Percentiles rank a stretch among this genome's conserved stretches.
Conservation (phyloP, 805 yeast genomes). For the Diddensiella santjacobensis region DNA sequence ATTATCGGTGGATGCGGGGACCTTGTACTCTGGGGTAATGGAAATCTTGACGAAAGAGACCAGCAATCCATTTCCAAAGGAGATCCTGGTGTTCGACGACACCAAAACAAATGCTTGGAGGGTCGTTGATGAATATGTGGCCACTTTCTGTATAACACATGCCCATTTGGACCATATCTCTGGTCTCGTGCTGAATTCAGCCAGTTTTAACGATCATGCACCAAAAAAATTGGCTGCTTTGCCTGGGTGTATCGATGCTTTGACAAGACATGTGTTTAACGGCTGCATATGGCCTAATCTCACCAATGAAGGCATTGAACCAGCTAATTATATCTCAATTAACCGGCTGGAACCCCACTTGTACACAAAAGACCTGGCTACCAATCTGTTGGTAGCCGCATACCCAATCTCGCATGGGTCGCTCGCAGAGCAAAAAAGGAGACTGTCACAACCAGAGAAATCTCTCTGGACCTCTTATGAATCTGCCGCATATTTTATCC, state of each 20-base stretch:
- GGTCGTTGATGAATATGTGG: slow-evolving; percentile 26
- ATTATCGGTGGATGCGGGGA: slow-evolving; percentile 75
- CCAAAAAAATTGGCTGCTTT: slow-evolving; percentile 53
- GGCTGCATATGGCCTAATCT: slow-evolving; percentile 78
- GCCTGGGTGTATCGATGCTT: slow-evolving; percentile 46
- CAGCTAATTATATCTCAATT: slow-evolving; percentile 15
- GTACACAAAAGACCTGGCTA: slow-evolving; percentile 10
- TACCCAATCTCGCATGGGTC: slow-evolving; percentile 29
- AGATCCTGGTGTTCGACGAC: slow-evolving; percentile 4
- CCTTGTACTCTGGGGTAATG: slow-evolving; percentile 56
- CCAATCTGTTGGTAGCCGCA: slow-evolving; percentile 19
- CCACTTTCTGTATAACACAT: slow-evolving; percentile 55
- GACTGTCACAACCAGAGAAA: slow-evolving; percentile 2
- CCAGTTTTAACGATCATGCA: slow-evolving; percentile 40
- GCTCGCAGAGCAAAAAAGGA: slow-evolving; percentile 3
- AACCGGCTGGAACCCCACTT: slow-evolving; percentile 12
- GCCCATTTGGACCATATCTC: slow-evolving; percentile 80
- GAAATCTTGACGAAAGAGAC: slow-evolving; percentile 34
- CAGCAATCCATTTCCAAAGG: neutral
- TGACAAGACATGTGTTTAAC: slow-evolving; percentile 62
- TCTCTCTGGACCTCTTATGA: slow-evolving; percentile 31
- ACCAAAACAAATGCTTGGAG: slow-evolving; percentile 23
- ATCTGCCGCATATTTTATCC: slow-evolving; percentile 60
- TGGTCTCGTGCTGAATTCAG: slow-evolving; percentile 68
- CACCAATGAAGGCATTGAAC: slow-evolving; percentile 30